These are phyloP conservation scores for Pichia terricola DNA, from an alignment of 1,139 yeast species.

Conservation along the genomic window DNA sequence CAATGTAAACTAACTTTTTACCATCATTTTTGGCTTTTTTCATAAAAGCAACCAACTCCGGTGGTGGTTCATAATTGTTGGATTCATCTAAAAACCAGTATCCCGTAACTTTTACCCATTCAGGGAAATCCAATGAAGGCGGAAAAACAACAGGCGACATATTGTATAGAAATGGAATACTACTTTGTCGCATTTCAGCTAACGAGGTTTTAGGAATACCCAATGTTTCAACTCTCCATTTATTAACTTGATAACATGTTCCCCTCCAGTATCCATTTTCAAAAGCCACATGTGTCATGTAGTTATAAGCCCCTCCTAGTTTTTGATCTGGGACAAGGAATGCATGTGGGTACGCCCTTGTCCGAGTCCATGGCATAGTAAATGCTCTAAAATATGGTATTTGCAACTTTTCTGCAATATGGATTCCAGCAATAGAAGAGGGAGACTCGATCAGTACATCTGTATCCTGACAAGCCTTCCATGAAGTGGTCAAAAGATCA, in stretches of 20 bases:
- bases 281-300: constrained; percentile 83
- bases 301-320: constrained; percentile 86
- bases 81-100: constrained; percentile 76
- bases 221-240: constrained; percentile 69
- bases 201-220: constrained; percentile 61
- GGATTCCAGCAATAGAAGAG: constrained; percentile 91
- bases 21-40: constrained; percentile 47
- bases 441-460: constrained; percentile 90
- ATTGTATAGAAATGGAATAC: constrained; percentile 82
- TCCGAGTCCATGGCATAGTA: constrained; percentile 98
- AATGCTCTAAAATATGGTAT: constrained; percentile 92
- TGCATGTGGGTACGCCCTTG: constrained; percentile 94
- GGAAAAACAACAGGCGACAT: constrained; percentile 83
- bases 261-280: constrained; percentile 94
- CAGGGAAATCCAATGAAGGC: constrained; percentile 87
- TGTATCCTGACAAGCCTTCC: constrained; percentile 74
- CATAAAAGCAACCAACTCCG: constrained; percentile 51
- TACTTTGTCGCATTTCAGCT: constrained; percentile 60
- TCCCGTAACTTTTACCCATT: constrained; percentile 91
- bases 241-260: constrained; percentile 77
- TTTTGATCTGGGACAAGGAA: constrained; percentile 90
- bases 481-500: constrained; percentile 58
- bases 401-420: constrained; percentile 82
- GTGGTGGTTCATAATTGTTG: constrained; percentile 47
- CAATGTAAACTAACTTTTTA: constrained; percentile 78